phyloP scores from a whole-genome alignment of 2,329 filamentous ascomycete species.

The Alternaria incomplexa region DNA sequence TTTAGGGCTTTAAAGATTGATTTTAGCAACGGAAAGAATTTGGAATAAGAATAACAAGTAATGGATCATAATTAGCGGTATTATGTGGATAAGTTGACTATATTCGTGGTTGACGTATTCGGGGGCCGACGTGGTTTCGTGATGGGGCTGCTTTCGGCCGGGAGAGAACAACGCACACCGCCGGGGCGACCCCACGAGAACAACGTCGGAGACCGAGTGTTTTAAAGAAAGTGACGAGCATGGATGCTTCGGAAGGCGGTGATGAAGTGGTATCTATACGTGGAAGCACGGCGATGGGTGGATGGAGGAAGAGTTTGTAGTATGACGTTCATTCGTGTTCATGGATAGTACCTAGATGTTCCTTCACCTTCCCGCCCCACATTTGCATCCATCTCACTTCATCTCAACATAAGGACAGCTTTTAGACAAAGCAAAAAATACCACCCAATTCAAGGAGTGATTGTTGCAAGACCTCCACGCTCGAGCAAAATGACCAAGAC shows the following conservation, averaged over 20 bases:
- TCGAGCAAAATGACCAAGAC: constrained; percentile 3
- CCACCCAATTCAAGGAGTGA: constrained; percentile 6
- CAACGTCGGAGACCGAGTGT: neutral
- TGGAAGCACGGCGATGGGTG: neutral
- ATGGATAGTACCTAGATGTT: constrained; percentile 11
- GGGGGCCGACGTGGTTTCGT: neutral
- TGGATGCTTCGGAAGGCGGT: neutral
- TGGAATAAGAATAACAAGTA: neutral
- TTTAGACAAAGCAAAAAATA: constrained; percentile 6
- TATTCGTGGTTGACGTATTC: neutral
- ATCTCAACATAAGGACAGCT: constrained; percentile 8
- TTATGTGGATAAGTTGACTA: neutral
- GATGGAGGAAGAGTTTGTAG: neutral
- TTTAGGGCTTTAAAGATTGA: neutral
- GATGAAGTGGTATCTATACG: neutral
- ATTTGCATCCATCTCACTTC: neutral
- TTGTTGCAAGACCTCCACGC: constrained; percentile 5
- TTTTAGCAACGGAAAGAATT: neutral
- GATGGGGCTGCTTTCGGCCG: neutral
- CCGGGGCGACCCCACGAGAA: neutral
- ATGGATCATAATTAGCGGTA: constrained; percentile 6
- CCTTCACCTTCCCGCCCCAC: neutral
- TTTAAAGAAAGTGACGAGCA: neutral
- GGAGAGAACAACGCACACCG: neutral
- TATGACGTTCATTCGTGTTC: constrained; percentile 12